A percentile compares a stretch with the other conserved stretches of the same genome.
phyloP scores from a whole-genome alignment of 495 filamentous ascomycete genomes.

The Talaromyces wortmannii region DNA sequence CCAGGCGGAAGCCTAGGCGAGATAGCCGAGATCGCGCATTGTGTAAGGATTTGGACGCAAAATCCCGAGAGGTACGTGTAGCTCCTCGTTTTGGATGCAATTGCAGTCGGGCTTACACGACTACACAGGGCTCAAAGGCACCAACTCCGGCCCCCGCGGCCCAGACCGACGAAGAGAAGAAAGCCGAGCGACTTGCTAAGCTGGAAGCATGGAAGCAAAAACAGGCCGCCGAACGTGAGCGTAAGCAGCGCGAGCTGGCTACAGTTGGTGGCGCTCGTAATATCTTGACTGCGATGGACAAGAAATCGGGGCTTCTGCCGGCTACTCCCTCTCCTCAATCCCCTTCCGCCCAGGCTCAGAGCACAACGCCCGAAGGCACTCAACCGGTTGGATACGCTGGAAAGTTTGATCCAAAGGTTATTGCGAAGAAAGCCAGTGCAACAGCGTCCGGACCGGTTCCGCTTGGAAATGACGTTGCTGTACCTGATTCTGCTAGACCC shows the following conservation, averaged over 20 bases:
- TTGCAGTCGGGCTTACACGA: not conserved
- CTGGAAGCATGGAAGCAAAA: slow-evolving; percentile 91
- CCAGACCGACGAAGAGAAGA: slow-evolving; percentile 74
- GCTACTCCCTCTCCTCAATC: slow-evolving; percentile 49
- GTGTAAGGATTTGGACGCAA: slow-evolving; percentile 32
- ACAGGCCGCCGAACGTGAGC: slow-evolving; percentile 69
- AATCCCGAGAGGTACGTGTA: slow-evolving; percentile 48
- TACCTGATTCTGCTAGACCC: slow-evolving; percentile 49
- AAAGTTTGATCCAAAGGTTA: slow-evolving; percentile 86
- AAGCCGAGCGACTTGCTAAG: slow-evolving; percentile 75
- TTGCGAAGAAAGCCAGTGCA: slow-evolving; percentile 61
- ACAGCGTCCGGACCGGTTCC: slow-evolving; percentile 33
- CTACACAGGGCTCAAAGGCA: slow-evolving; percentile 29
- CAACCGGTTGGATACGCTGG: slow-evolving; percentile 57
- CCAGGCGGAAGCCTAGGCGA: slow-evolving; percentile 60
- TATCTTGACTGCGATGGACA: slow-evolving; percentile 70
- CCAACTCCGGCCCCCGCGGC: slow-evolving; percentile 43
- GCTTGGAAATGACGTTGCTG: slow-evolving; percentile 55
- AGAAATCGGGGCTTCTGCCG: slow-evolving; percentile 53
- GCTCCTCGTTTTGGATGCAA: not conserved
- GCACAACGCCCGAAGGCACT: slow-evolving; percentile 20
- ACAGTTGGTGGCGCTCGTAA: slow-evolving; percentile 54
- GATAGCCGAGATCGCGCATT: slow-evolving; percentile 51
- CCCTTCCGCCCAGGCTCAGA: slow-evolving; percentile 28
- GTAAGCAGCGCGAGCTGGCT: slow-evolving; percentile 63